Evolutionary conservation across 129 eudicot genomes (phyloP), one percentile per base, ranked within the genome.

Genomic region (Flaveria trinervia): DNA sequence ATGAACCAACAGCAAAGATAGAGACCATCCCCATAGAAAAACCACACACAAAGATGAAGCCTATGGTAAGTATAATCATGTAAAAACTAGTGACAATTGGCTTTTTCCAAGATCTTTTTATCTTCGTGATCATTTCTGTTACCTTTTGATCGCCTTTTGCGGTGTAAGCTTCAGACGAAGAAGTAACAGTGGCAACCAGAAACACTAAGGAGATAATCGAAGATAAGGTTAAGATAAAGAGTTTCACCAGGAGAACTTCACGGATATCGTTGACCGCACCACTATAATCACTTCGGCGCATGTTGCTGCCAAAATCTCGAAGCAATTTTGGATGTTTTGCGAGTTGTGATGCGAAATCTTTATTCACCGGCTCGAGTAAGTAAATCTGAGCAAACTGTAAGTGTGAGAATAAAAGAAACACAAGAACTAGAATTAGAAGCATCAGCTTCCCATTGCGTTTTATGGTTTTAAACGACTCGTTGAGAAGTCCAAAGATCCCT

Each of bases 111-210:
- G 57, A 69, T 26, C 20, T n/a, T 17, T 74, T 70, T 7, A 70
- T n/a, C 2, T 70, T 70, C 43, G 56, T 15, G 56, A 83, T 52
- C 70, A 52, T 65, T 43, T 79, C 84, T 12, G 56, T 65, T 4
- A 26, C 15, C 81, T 46, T 64, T 70, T 70, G 30, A n/a, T n/a
- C n/a, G 28, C 70, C 56, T 48, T 79, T 79, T 0, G 78, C 18
- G 0, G 70, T 75, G 77, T 79, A 79, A 33, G 87, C 81, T 54
- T 65, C 71, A 4, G 45, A 83, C 0, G 83, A 70, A 36, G 87
- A 79, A 55, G 80, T 70, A 50, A 74, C 26, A 0, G 77, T 61
- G 55, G 77, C 70, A 56, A 68, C 76, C 18, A 75, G 60, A 74
- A 78, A 83, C 41, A 83, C 28, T 0, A 73, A 22, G 0, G 68